Evolutionary conservation across 2,329 filamentous ascomycete genomes (phyloP), one percentile per base, ranked within the genome.

Genomic region (Geosmithia flava): DNA sequence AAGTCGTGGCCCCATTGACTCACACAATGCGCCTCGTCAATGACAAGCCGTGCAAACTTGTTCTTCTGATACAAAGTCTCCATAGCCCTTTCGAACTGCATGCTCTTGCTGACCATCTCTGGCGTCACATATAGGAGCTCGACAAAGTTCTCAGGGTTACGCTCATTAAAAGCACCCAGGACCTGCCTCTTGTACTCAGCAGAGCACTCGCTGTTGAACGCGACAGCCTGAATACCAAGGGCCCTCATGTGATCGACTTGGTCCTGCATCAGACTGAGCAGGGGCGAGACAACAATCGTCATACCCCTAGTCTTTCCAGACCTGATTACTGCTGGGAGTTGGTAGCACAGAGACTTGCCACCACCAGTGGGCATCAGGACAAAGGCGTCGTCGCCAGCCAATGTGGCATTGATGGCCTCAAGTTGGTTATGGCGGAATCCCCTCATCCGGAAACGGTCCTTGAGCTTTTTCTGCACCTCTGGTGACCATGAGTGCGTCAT

Each of bases 1-100:
- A 98, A 98, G 63, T 98, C 93, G 56, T 98, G 93, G 1, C 93
- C 93, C 93, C 93, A 98, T 70, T 98, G 90, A 63, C 93, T 97
- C 23, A 98, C 91, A 63, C 93, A 98, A 63, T 98, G 93, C n/a
- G 93, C 93, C 67, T 98, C 94, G 56, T 98, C 93, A 53, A 98
- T 95, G 47, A 98, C 93, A 45, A 98, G 80, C 23, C 93, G 81
- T 16, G 94, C 91, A 47, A 98, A 78, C 56, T 83, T 86, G 3
- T 75, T 70, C 46, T 80, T 80, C 15, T 66, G 64, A 62, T 95
- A 76, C n/a, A 98, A 71, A 2, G 70, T 71, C 47, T 78, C 68
- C 53, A 98, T 72, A 2, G 73, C 76, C 47, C 72, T 74, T 50
- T 81, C 69, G 62, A 97, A 85, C 2, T 69, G 68, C 42, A 74